Conservation (phyloP, 495 filamentous ascomycete genomes). For the Daldinia bambusicola region DNA sequence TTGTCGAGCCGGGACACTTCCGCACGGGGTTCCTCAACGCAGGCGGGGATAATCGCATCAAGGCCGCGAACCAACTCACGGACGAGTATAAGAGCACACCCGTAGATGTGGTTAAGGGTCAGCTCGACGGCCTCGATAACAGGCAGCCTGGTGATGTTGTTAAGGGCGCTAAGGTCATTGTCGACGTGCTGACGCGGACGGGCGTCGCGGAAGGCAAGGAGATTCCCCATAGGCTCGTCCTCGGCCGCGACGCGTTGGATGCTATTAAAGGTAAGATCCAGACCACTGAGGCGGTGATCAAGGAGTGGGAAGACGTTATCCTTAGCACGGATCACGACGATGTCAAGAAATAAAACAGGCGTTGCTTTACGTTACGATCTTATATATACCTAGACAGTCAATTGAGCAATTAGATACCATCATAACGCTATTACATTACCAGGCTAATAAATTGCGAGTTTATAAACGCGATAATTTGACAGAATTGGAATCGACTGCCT, state of each 20-base stretch:
- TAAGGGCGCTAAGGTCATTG: conserved; percentile 57
- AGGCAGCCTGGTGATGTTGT: conserved; percentile 58
- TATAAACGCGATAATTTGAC: too few species aligned
- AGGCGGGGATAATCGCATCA: conserved; percentile 41
- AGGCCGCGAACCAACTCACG: conserved; percentile 32
- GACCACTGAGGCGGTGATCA: conserved; percentile 46
- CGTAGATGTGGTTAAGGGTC: conserved; percentile 34
- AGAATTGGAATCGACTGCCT: neutral
- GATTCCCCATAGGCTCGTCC: conserved; percentile 48
- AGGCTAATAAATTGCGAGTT: neutral
- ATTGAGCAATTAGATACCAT: too few species aligned
- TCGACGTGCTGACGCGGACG: conserved; percentile 57
- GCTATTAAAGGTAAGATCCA: conserved; percentile 48
- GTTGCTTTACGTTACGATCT: too few species aligned
- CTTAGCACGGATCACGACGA: conserved; percentile 41
- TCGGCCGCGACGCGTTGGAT: conserved; percentile 49
- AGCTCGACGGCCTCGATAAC: conserved; percentile 42
- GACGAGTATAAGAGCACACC: conserved; percentile 45
- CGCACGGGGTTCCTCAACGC: conserved; percentile 49
- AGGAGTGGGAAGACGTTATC: conserved; percentile 52
- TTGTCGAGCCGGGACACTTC: conserved; percentile 62
- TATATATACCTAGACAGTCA: too few species aligned
- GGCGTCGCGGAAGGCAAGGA: conserved; percentile 51
- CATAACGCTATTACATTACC: too few species aligned
- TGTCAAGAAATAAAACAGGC: conserved; percentile 18